Conservation (phyloP, 768 basidiomycete genomes). For the Sistotremastrum suecicum region DNA sequence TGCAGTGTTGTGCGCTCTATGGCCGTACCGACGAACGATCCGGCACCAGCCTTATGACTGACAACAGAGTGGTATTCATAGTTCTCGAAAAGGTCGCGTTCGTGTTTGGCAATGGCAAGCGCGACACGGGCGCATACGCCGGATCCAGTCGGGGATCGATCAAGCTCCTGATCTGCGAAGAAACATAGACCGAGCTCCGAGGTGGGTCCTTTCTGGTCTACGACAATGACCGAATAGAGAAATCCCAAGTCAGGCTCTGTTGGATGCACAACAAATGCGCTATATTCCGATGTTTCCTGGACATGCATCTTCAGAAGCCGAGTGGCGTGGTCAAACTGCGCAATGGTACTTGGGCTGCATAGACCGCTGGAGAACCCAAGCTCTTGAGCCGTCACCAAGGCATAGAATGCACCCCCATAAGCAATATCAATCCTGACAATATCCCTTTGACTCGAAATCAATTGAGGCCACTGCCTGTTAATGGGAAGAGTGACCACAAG, state of each 20-base stretch:
- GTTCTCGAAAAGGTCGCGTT: slow-evolving; percentile 15
- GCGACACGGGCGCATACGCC: slow-evolving; percentile 25
- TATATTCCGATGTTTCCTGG: background rate
- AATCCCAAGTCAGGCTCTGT: slow-evolving; percentile 19
- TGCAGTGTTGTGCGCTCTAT: background rate
- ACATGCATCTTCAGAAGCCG: slow-evolving; percentile 16
- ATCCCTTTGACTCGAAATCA: slow-evolving; percentile 6
- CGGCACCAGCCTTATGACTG: slow-evolving; percentile 8
- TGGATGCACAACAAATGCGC: slow-evolving; percentile 13
- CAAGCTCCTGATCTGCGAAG: slow-evolving; percentile 26
- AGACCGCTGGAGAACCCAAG: slow-evolving; percentile 21
- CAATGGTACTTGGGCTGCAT: background rate
- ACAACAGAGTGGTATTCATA: slow-evolving; percentile 22
- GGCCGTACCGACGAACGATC: slow-evolving; percentile 1
- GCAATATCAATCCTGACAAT: slow-evolving; percentile 19
- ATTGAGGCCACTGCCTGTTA: slow-evolving; percentile 14
- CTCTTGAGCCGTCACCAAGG: slow-evolving; percentile 19
- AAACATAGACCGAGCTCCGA: slow-evolving; percentile 14
- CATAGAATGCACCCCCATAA: slow-evolving; percentile 28
- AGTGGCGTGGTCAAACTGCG: slow-evolving; percentile 18
- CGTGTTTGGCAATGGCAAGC: slow-evolving; percentile 19
- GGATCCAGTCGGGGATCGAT: slow-evolving; percentile 26
- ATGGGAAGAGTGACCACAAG: slow-evolving; percentile 17
- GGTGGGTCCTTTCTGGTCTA: slow-evolving; percentile 10
- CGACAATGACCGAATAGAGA: slow-evolving; percentile 24